Base-by-base conservation (phyloP, 768 basidiomycete genomes). In the Podaxis sp. region DNA sequence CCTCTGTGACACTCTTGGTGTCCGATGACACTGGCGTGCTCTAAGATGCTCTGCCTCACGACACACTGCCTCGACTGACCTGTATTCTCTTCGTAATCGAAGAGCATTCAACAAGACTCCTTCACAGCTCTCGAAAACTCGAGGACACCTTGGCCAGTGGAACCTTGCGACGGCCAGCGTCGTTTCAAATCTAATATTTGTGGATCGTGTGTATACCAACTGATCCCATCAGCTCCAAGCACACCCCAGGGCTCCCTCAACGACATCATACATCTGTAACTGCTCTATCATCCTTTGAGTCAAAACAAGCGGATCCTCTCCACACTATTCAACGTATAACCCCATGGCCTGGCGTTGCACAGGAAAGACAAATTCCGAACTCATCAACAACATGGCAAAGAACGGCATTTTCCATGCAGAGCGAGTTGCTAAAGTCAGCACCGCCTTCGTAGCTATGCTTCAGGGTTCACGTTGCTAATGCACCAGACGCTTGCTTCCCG, bases 311-410 rank as follows among this genome's bases (percentile, higher is more conserved):
- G 17, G 57, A 33, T 46, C 7, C 24, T 19, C 57, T n/a, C n/a
- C 46, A 19, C 48, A 52, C 26, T 15, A 57, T 46, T 39, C 30
- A 48, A 26, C 30, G 19, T 48, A 36, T 49, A 48, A 64, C 8
- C 33, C 38, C 28, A 95, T 95, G 93, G 93, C 93, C 42, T 95
- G 93, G 94, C 81, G 82, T 33, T 90, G 89, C 71, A 83, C 77
- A 46, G 94, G 93, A 24, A 74, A 70, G 9, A 84, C 85, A 3
- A 96, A 94, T 69, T 68, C 74, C 17, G 89, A 93, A 66, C 86
- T 97, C 51, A 80, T 97, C 62, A 67, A 77, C 24, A 94, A 93
- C 73, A 76, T 97, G 77, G 67, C 71, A 3, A 73, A 67, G 40
- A 74, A 79, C 54, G 80, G 79, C 2, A 85, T 93, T 40, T 79